phyloP scores from a whole-genome alignment of 257 asterid species.

The Apocynum venetum region DNA sequence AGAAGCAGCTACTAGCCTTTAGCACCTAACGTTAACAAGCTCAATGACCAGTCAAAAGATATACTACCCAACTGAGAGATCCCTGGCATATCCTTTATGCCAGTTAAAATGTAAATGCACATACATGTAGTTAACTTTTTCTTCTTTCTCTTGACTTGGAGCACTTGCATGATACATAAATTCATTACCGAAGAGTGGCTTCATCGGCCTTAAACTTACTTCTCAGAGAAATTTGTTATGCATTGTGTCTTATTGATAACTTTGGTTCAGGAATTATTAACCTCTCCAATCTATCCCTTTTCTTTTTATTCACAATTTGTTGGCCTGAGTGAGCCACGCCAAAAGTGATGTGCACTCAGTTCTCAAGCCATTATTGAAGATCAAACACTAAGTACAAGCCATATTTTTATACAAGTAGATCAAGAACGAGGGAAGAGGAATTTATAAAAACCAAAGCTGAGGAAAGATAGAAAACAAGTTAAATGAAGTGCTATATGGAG shows the following conservation, averaged over 20 bases:
- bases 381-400: not conserved
- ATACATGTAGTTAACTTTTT: no score
- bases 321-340: not conserved
- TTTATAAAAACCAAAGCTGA: not conserved
- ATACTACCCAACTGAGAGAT: no score
- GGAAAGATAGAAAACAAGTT: not conserved
- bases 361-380: not conserved
- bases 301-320: not conserved
- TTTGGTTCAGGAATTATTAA: not conserved
- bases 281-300: not conserved
- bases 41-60: no score
- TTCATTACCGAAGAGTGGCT: no score
- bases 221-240: not conserved
- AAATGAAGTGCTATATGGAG: not conserved
- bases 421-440: not conserved
- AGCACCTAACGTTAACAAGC: no score
- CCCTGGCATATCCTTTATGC: no score
- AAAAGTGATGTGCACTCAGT: not conserved
- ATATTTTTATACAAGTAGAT: not conserved
- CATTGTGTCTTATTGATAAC: not conserved
- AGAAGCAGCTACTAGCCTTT: no score
- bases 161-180: no score
- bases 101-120: no score
- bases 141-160: no score
- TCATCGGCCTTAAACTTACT: no score